Evolutionary conservation across 1,284 basidiomycete genomes (phyloP).

Genomic region (Afroboletus lepidellus): DNA sequence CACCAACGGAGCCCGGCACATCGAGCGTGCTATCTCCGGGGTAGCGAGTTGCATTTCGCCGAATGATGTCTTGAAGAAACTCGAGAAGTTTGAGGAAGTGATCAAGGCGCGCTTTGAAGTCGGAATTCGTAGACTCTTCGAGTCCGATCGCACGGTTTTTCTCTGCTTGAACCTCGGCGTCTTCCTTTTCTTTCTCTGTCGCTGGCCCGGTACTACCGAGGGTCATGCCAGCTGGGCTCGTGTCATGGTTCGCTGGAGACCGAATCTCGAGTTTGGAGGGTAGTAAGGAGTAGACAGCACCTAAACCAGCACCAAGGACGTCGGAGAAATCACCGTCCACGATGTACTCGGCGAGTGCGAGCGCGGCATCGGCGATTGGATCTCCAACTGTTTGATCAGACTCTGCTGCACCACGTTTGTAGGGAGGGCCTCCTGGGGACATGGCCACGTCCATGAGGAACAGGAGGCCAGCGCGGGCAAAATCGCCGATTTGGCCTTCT

Average conservation of each 20-base stretch:
- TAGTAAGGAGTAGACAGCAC: slow-evolving; percentile 90
- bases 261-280: slow-evolving; percentile 82
- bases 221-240: slow-evolving; percentile 52
- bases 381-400: slow-evolving; percentile 43
- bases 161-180: slow-evolving; percentile 53
- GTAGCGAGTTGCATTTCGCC: slow-evolving; percentile 54
- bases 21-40: slow-evolving; percentile 43
- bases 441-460: slow-evolving; percentile 95
- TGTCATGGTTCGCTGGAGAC: slow-evolving; percentile 44
- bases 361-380: slow-evolving; percentile 76
- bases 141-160: slow-evolving; percentile 60
- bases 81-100: slow-evolving; percentile 89
- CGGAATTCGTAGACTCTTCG: slow-evolving; percentile 71
- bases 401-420: slow-evolving; percentile 33
- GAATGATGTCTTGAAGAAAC: slow-evolving; percentile 87
- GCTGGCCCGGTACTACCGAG: slow-evolving; percentile 56
- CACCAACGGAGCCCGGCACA: slow-evolving; percentile 63
- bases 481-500: slow-evolving; percentile 92
- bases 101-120: slow-evolving; percentile 81
- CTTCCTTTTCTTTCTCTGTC: slow-evolving; percentile 56
- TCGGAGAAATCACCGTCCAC: slow-evolving; percentile 96
- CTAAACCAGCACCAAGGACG: slow-evolving; percentile 90
- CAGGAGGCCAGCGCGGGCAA: slow-evolving; percentile 87
- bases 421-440: slow-evolving; percentile 60
- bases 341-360: slow-evolving; percentile 90